These are phyloP conservation scores for Periconia sp. DNA, from an alignment of 2,329 filamentous ascomycete genomes.

Conservation along the genomic window DNA sequence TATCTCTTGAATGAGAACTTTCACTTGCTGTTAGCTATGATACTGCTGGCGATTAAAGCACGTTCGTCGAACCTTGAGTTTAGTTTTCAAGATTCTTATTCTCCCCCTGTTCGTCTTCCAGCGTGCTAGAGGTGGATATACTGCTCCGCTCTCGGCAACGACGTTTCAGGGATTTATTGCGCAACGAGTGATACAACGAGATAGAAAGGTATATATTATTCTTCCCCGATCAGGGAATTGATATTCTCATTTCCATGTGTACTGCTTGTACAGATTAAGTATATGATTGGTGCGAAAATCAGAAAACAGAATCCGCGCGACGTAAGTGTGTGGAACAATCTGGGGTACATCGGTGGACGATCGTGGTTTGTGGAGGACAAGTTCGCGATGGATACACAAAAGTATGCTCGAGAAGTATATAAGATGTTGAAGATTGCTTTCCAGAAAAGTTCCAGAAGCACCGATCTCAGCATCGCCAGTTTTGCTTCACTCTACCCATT, in stretches of 20 bases:
- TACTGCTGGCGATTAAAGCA: neutral
- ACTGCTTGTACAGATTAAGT: neutral
- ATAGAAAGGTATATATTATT: neutral
- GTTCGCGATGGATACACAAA: neutral
- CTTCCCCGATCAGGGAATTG: neutral
- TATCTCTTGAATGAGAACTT: no score
- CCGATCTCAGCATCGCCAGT: neutral
- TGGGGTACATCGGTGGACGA: neutral
- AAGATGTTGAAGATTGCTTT: constrained; percentile 1
- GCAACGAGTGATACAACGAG: neutral
- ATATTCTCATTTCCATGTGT: neutral
- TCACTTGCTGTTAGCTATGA: no score
- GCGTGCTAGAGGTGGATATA: constrained; percentile 15
- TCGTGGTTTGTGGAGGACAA: neutral
- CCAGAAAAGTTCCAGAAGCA: constrained; percentile 1
- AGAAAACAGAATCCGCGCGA: neutral
- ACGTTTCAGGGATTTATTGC: constrained; percentile 1
- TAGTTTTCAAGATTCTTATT: constrained; percentile 13
- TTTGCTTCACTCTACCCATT: constrained; percentile 7
- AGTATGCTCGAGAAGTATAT: neutral
- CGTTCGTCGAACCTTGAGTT: neutral
- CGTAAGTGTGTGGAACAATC: neutral
- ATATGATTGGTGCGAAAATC: neutral
- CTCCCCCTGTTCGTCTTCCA: constrained; percentile 12
- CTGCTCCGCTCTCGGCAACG: neutral